A percentile compares a stretch with the other conserved stretches of the same genome.
Conservation (phyloP, 192 early-diverging fungal species). For the Gaertneriomyces semiglobifer region DNA sequence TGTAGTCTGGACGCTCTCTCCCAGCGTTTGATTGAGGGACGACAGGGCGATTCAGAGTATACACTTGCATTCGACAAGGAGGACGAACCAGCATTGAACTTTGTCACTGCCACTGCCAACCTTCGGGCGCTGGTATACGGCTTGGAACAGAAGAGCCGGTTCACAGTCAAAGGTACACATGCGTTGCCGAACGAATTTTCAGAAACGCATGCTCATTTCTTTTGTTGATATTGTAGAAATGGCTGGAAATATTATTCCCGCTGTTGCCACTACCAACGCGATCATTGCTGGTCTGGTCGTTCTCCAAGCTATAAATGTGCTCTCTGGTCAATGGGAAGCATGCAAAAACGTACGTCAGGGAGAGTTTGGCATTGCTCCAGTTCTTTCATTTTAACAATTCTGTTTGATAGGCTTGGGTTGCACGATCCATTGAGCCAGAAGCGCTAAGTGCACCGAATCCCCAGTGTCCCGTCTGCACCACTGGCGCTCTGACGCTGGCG, state of each 20-base stretch:
- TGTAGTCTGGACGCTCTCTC: conserved; percentile 54
- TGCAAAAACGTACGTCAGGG: conserved; percentile 50
- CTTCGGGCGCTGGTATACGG: conserved; percentile 78
- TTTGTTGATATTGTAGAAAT: conserved; percentile 60
- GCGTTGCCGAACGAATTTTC: neutral
- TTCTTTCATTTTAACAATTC: neutral
- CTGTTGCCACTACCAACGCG: conserved; percentile 97
- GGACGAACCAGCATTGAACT: conserved; percentile 82
- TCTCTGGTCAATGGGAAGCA: conserved; percentile 43
- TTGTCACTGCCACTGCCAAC: conserved; percentile 91
- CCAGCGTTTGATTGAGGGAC: conserved; percentile 40
- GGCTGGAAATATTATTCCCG: conserved; percentile 98
- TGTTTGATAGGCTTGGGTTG: conserved; percentile 57
- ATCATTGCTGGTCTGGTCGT: conserved; percentile 93
- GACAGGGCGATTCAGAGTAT: conserved; percentile 48
- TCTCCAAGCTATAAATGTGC: conserved; percentile 76
- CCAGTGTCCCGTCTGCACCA: conserved; percentile 72
- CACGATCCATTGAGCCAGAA: conserved; percentile 63
- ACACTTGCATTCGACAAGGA: conserved; percentile 91
- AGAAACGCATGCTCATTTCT: neutral
- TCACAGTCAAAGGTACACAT: conserved; percentile 76
- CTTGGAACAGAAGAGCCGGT: conserved; percentile 75
- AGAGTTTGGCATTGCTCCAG: neutral
- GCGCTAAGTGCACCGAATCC: conserved; percentile 61
- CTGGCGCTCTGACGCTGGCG: conserved; percentile 58